Percentiles rank a stretch among this genome's conserved stretches.
phyloP scores from a whole-genome alignment of 2,329 filamentous ascomycete genomes.

The Plenodomus biglobosus region DNA sequence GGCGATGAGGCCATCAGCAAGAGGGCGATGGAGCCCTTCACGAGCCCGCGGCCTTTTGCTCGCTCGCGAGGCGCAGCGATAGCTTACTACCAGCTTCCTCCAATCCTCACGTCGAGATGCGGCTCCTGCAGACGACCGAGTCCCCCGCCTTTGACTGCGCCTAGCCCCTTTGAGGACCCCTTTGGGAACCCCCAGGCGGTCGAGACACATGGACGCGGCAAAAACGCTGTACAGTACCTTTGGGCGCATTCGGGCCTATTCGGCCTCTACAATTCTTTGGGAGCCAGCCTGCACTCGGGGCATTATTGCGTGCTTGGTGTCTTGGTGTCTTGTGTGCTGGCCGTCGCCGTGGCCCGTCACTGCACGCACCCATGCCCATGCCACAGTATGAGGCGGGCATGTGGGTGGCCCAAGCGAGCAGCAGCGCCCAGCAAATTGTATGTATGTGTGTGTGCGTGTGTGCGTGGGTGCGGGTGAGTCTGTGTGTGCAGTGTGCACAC shows the following conservation, averaged over 20 bases:
- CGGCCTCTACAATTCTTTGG: too few species aligned
- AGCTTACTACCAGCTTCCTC: slow-evolving; percentile 13
- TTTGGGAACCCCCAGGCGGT: neutral
- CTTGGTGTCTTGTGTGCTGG: neutral
- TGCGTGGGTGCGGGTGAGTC: too few species aligned
- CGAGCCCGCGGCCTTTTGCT: neutral
- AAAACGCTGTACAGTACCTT: neutral
- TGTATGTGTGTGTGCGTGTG: too few species aligned
- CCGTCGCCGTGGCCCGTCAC: neutral
- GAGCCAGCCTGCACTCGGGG: too few species aligned
- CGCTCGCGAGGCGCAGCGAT: slow-evolving; percentile 9
- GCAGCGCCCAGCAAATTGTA: neutral
- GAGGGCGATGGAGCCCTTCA: neutral
- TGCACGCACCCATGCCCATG: too few species aligned
- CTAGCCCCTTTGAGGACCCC: neutral
- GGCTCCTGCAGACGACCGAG: slow-evolving; percentile 8
- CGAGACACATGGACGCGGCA: neutral
- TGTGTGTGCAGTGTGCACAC: slow-evolving; percentile 3
- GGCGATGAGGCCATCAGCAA: neutral
- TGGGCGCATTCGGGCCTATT: neutral
- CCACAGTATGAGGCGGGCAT: too few species aligned
- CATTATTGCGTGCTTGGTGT: neutral
- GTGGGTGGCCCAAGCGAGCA: neutral
- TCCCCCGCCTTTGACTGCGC: neutral
- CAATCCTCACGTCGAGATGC: slow-evolving; percentile 14